A percentile compares a stretch with the other conserved stretches of the same genome.
Conservation (phyloP, 352 stramenopile species). For the Globisporangium solare region DNA sequence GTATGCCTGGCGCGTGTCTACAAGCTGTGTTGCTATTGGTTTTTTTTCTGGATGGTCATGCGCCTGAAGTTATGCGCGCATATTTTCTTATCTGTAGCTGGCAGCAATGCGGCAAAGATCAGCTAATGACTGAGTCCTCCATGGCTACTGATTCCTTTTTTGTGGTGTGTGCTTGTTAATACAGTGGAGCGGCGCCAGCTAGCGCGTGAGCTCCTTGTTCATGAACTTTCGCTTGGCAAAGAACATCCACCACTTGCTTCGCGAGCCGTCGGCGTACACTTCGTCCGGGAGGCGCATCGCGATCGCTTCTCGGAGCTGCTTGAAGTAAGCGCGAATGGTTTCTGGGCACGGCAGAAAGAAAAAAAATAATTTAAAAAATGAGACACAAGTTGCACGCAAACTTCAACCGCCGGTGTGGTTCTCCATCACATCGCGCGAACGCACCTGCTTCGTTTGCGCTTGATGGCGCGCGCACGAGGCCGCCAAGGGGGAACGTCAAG, state of each 20-base stretch:
- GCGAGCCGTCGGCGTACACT: conserved; percentile 78
- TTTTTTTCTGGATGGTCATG: too few relatives aligned
- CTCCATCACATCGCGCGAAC: background rate
- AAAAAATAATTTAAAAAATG: too few relatives aligned
- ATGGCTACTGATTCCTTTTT: too few relatives aligned
- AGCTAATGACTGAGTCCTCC: too few relatives aligned
- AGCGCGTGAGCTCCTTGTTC: conserved; percentile 88
- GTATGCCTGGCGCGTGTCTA: too few relatives aligned
- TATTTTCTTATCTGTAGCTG: too few relatives aligned
- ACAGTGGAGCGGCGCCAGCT: conserved; percentile 9
- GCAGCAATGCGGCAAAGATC: background rate
- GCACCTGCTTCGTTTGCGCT: conserved; percentile 74
- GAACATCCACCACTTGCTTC: conserved; percentile 94
- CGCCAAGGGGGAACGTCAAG: conserved; percentile 75
- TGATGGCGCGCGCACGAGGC: conserved; percentile 66
- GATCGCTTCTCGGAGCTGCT: conserved; percentile 87
- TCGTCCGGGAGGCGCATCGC: conserved; percentile 74
- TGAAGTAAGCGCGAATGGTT: conserved; percentile 86
- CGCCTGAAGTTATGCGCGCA: too few relatives aligned
- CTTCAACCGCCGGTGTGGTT: background rate
- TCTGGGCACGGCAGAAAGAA: conserved; percentile 36
- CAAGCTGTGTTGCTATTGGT: too few relatives aligned
- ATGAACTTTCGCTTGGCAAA: conserved; percentile 95
- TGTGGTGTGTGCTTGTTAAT: background rate
- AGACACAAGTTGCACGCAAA: too few relatives aligned